Conservation (phyloP, 2,329 filamentous ascomycete species). For the Gaeumannomyces tritici region DNA sequence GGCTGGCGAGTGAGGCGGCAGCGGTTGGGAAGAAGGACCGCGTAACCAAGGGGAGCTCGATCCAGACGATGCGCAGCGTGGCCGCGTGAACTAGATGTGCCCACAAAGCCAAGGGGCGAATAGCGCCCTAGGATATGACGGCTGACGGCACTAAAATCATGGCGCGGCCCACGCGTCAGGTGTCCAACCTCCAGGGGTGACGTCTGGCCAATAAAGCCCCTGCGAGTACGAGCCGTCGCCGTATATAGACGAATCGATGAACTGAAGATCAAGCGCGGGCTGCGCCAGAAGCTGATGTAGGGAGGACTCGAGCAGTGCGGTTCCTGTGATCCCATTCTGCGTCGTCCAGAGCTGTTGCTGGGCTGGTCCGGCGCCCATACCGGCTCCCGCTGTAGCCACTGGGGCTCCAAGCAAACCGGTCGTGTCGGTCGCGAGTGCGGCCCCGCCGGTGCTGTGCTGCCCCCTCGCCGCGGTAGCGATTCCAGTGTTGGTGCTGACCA, state of each 20-base stretch:
- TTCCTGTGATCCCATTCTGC: neutral
- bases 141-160: too few relatives aligned
- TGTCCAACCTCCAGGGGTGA: neutral
- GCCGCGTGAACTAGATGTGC: neutral
- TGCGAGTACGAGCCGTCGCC: neutral
- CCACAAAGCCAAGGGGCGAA: too few relatives aligned
- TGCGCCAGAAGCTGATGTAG: conserved; percentile 1
- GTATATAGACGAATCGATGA: conserved; percentile 2
- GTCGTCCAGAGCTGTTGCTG: neutral
- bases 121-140: too few relatives aligned
- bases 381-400: neutral
- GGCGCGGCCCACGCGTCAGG: neutral
- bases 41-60: neutral
- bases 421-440: neutral
- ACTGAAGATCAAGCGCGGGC: neutral
- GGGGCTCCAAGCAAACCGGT: neutral
- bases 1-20: neutral
- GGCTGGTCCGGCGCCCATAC: neutral
- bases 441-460: neutral
- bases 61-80: neutral
- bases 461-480: too few relatives aligned
- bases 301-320: conserved; percentile 1
- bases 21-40: neutral
- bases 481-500: neutral
- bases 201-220: conserved; percentile 2